These are phyloP conservation scores for Ramaria sp. DNA, from an alignment of 768 basidiomycete genomes.

Conservation along the genomic window DNA sequence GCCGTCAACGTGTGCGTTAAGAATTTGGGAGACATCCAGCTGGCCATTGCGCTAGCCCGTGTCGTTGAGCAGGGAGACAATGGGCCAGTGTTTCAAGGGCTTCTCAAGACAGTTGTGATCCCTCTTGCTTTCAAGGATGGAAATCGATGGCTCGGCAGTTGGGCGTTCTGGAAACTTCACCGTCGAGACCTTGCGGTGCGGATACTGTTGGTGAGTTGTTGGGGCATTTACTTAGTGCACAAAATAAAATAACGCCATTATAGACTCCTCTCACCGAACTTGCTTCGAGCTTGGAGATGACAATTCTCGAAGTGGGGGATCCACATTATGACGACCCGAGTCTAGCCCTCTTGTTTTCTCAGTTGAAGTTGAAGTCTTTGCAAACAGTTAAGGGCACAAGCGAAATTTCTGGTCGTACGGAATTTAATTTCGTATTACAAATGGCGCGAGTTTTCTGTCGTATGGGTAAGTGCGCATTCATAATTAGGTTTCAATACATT, in stretches of 20 bases:
- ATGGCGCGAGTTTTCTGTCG: constrained; percentile 87
- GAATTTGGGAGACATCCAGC: constrained; percentile 81
- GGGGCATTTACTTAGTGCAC: background rate
- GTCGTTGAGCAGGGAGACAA: constrained; percentile 75
- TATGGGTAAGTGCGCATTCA: constrained; percentile 65
- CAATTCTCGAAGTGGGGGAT: constrained; percentile 59
- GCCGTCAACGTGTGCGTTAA: constrained; percentile 85
- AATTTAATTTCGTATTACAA: constrained; percentile 94
- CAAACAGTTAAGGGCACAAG: constrained; percentile 91
- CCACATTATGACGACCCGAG: constrained; percentile 92
- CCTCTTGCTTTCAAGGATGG: constrained; percentile 80
- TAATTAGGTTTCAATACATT: background rate
- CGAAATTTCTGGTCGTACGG: constrained; percentile 76
- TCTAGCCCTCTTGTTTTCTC: constrained; percentile 80
- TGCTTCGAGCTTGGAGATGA: constrained; percentile 33
- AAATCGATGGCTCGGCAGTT: constrained; percentile 88
- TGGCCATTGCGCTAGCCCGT: constrained; percentile 80
- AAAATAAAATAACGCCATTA: background rate
- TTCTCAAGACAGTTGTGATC: constrained; percentile 66
- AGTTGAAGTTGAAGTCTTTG: constrained; percentile 80
- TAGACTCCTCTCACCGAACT: constrained; percentile 74
- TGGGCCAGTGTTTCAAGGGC: constrained; percentile 60
- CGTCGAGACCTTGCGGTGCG: constrained; percentile 84
- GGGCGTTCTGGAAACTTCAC: constrained; percentile 94
- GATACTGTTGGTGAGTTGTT: constrained; percentile 60